These are phyloP conservation scores for Pelargonium fulgidum DNA, from an alignment of 441 rosid species.

Conservation along the genomic window DNA sequence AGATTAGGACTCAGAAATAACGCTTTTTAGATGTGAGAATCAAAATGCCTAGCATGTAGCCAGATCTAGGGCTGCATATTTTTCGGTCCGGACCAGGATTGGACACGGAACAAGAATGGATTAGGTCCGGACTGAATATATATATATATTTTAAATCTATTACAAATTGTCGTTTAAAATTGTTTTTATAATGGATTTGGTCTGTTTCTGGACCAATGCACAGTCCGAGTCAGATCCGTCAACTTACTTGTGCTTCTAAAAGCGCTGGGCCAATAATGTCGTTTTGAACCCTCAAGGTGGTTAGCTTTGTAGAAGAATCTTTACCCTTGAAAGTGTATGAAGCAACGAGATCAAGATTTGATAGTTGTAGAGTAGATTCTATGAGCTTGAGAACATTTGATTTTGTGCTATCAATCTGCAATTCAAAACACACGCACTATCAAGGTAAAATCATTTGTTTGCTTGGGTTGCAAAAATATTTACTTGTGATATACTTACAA, in stretches of 20 bases:
- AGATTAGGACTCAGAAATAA: slow-evolving; percentile 11
- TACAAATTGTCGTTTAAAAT: too few species aligned
- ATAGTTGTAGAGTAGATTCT: slow-evolving; percentile 64
- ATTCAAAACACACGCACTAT: neutral
- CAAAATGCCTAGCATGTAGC: too few species aligned
- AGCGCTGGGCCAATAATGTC: slow-evolving; percentile 77
- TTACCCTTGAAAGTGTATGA: slow-evolving; percentile 56
- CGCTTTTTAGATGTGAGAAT: neutral
- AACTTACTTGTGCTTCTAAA: slow-evolving; percentile 63
- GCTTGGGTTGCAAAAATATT: slow-evolving; percentile 16
- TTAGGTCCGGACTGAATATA: too few species aligned
- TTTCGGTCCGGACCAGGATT: too few species aligned
- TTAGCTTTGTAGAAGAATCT: slow-evolving; percentile 39
- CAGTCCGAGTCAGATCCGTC: slow-evolving; percentile 10
- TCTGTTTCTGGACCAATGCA: too few species aligned
- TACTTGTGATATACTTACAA: slow-evolving; percentile 42
- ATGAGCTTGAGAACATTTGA: slow-evolving; percentile 60
- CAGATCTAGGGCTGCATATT: too few species aligned
- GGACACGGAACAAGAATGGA: too few species aligned
- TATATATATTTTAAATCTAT: too few species aligned
- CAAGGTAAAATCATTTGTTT: slow-evolving; percentile 4
- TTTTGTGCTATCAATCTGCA: slow-evolving; percentile 68
- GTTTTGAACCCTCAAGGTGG: slow-evolving; percentile 51
- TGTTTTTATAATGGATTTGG: too few species aligned
- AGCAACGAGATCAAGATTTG: slow-evolving; percentile 67